Evolutionary conservation across 805 yeast genomes (phyloP), one percentile per base, ranked within the genome.

Genomic region (Candida boidinii): DNA sequence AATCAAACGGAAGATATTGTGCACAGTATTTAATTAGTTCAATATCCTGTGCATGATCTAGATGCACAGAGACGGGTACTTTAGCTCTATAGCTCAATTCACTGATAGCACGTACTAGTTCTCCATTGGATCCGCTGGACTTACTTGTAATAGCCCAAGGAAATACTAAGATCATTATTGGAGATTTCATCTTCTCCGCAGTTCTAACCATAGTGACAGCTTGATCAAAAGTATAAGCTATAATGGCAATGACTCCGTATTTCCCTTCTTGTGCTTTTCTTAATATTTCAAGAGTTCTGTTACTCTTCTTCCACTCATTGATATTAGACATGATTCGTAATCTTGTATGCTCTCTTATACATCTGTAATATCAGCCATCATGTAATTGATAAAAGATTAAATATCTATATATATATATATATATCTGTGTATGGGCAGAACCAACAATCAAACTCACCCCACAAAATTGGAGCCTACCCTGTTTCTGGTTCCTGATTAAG

Each of bases 141-240:
- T n/a, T n/a, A 39, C 47, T 49, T n/a, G 50, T 48, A 24, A 59
- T 49, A 7, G 62, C 58, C 62, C 62, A 58, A 10, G 64, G 64
- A 39, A 59, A 57, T 34, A 59, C 39, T 34, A 51, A 54, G 13
- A 59, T 41, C 30, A 58, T 56, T 19, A 53, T 44, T 4, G 64
- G 64, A 11, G 61, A 48, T 30, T 39, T 44, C 36, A 46, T 43
- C 17, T 35, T 43, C 39, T 59, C 63, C 5, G 64, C 63, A 3
- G 64, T 64, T 31, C 42, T 41, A 25, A 59, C 46, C 46, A 58
- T 47, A 11, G 55, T 54, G n/a, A 56, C 34, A 8, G 50, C 53
- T n/a, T 54, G 58, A 30, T 58, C 64, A 7, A 54, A 36, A 11
- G 53, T 55, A 43, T 58, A 58, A 26, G 58, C 59, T 27, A 56